Base-by-base conservation (phyloP, 768 basidiomycete genomes). In the Rubroboletus pulcherrimus region DNA sequence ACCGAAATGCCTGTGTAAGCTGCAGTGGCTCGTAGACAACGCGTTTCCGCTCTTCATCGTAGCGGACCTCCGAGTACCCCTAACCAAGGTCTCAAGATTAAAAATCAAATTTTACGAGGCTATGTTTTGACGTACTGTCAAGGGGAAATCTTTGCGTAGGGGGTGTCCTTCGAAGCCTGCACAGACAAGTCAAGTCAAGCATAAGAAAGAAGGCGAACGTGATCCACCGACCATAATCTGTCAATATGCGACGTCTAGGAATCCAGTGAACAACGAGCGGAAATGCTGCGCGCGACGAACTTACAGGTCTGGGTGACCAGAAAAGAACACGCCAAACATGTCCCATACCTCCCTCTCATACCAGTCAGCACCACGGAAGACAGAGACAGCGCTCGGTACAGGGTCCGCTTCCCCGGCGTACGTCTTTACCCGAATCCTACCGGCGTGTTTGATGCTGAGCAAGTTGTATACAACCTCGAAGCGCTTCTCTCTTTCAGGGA, bases 321-420 rank as follows among this genome's bases (percentile, higher is more conserved):
- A 84, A 79, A 99, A 99, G 80, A 93, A 97, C 45, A 99, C 89
- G 43, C 97, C 97, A 68, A 78, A 99, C 73, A 99, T 81, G 75
- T 99, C 97, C 95, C 96, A 99, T 30, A 91, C 87, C 73, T 99
- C 97, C 56, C 97, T 81, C 74, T 99, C 97, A 71, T 97, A 98
- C 97, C 97, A 99, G 67, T 99, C 92, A 7, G 97, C 96, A 56
- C 96, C 93, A 48, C 84, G 80, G 78, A 89, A 99, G 26, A 98
- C 56, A 12, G 83, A 80, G 4, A 83, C 78, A 29, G 80, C 84
- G 63, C 89, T 94, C 1, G 96, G 97, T 3, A 98, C 91, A 35
- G 89, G 83, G 63, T 94, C 89, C 11, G 87, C 87, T 74, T 99
- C 97, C 57, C 89, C 89, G 55, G 93, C 92, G 68, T 95, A 98